phyloP scores from a whole-genome alignment of 148 eudicot genomes.

The Nepenthes mirabilis region DNA sequence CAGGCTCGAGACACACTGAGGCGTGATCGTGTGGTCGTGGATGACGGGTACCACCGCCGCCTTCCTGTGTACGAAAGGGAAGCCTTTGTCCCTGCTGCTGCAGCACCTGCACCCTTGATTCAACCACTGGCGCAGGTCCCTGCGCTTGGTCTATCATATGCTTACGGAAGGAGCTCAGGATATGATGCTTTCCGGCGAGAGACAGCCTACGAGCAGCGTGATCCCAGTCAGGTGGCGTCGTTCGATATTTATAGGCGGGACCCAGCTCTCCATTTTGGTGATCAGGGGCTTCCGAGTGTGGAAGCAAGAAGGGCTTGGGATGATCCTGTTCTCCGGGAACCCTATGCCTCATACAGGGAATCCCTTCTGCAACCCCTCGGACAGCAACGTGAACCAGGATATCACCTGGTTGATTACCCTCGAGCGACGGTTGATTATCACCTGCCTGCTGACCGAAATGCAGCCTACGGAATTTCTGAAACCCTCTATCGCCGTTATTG shows the following conservation, averaged over 20 bases:
- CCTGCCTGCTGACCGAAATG: no score
- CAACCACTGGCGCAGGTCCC: no score
- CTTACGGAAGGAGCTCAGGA: conserved; percentile 19
- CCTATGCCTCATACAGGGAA: conserved; percentile 29
- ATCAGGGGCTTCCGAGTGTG: conserved; percentile 13
- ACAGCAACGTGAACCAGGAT: neutral
- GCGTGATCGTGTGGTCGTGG: conserved; percentile 12
- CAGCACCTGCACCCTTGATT: conserved; percentile 14
- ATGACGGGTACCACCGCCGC: conserved; percentile 16
- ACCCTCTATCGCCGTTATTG: no score
- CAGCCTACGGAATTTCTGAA: no score
- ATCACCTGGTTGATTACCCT: neutral
- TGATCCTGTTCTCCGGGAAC: conserved; percentile 14
- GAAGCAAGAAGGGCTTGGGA: conserved; percentile 11
- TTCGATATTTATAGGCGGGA: conserved; percentile 1
- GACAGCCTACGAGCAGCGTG: conserved; percentile 11
- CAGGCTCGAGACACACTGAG: conserved; percentile 6
- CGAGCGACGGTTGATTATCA: neutral
- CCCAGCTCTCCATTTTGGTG: conserved; percentile 10
- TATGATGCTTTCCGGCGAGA: conserved; percentile 25
- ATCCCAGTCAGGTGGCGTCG: neutral
- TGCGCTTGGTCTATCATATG: conserved; percentile 17
- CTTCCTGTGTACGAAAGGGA: conserved; percentile 35
- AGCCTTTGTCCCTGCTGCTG: conserved; percentile 15
- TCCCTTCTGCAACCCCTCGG: neutral